Evolutionary conservation across 495 filamentous ascomycete species (phyloP).

Genomic region (Aspergillus affinis): DNA sequence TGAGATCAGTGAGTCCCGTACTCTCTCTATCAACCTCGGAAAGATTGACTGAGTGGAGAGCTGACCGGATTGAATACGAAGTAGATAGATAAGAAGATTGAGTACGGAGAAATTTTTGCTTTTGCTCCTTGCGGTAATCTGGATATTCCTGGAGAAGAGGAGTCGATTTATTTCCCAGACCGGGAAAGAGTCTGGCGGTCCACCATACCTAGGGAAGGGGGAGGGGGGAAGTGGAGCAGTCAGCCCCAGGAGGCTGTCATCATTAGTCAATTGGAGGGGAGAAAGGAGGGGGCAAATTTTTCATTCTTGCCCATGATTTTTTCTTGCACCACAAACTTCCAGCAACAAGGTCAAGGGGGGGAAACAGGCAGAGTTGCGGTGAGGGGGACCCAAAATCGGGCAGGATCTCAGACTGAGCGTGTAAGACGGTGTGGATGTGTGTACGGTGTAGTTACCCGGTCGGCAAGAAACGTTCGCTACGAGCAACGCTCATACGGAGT

Average conservation of each 20-base stretch:
- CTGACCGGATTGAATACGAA: background rate
- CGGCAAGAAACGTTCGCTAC: background rate
- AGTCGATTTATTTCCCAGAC: background rate
- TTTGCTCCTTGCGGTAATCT: background rate
- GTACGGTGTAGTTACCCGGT: background rate
- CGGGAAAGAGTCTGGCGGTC: background rate
- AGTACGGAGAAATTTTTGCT: background rate
- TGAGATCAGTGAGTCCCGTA: too few relatives aligned
- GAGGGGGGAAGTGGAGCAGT: background rate
- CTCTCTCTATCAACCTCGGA: background rate
- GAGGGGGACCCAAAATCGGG: background rate
- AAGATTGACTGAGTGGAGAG: background rate
- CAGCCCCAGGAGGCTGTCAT: background rate
- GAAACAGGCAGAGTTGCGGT: background rate
- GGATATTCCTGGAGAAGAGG: background rate
- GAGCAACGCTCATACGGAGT: too few relatives aligned
- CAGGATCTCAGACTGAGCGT: background rate
- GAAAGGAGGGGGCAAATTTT: background rate
- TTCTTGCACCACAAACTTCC: background rate
- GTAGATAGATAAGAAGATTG: background rate
- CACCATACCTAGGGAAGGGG: background rate
- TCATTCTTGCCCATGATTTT: background rate
- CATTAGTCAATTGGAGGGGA: background rate
- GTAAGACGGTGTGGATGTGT: background rate
- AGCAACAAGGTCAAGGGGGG: background rate